These are phyloP conservation scores for Rutstroemia sp. DNA, from an alignment of 2,329 filamentous ascomycete genomes.

Conservation along the genomic window DNA sequence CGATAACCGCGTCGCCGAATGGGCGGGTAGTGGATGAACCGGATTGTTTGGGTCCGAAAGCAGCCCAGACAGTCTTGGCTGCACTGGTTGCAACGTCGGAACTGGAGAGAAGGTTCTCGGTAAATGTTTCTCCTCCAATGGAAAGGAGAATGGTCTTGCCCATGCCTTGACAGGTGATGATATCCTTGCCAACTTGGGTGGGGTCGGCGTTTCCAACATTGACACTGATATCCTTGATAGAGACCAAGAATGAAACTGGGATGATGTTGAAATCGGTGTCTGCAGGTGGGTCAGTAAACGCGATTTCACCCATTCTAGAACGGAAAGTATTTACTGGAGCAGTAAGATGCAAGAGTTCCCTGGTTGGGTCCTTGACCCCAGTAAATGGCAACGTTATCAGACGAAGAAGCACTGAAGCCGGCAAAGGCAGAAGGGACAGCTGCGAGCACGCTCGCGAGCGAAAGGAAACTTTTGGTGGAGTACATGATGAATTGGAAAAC, in stretches of 20 bases:
- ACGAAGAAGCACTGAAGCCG: slow-evolving; percentile 35
- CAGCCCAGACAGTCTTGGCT: slow-evolving; percentile 60
- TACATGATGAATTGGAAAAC: slow-evolving; percentile 9
- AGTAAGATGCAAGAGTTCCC: slow-evolving; percentile 7
- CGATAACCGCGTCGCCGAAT: slow-evolving; percentile 57
- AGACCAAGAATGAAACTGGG: slow-evolving; percentile 3
- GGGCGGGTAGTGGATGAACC: slow-evolving; percentile 45
- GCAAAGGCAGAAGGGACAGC: slow-evolving; percentile 30
- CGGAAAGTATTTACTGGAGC: slow-evolving; percentile 1
- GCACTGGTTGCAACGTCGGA: slow-evolving; percentile 42
- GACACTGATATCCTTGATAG: slow-evolving; percentile 1
- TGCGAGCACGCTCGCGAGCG: slow-evolving; percentile 5
- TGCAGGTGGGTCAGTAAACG: background rate
- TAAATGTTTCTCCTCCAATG: slow-evolving; percentile 63
- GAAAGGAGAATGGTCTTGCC: slow-evolving; percentile 65
- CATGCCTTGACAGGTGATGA: slow-evolving; percentile 7
- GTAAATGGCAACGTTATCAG: slow-evolving; percentile 53
- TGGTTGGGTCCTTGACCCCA: slow-evolving; percentile 41
- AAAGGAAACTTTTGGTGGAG: slow-evolving; percentile 5
- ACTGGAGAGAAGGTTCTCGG: slow-evolving; percentile 56
- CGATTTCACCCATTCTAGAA: background rate
- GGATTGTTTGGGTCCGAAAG: slow-evolving; percentile 54
- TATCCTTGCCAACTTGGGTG: slow-evolving; percentile 6
- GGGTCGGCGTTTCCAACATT: slow-evolving; percentile 7
- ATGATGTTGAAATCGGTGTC: slow-evolving; percentile 1